These are phyloP conservation scores for Hypsizygus marmoreus DNA, from an alignment of 768 basidiomycete species.

Conservation along the genomic window DNA sequence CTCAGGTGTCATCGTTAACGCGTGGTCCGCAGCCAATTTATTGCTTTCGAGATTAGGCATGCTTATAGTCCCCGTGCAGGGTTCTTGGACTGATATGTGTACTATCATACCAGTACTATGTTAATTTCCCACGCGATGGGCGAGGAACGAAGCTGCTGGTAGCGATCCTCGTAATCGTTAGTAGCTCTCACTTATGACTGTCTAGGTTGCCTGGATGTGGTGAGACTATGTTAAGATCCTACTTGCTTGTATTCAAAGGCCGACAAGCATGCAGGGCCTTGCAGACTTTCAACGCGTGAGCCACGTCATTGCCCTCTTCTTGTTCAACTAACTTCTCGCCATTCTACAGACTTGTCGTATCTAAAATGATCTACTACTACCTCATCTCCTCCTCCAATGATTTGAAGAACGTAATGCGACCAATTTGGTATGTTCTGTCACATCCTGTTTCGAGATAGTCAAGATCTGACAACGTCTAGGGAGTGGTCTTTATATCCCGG, in stretches of 20 bases:
- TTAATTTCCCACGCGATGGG: slow-evolving; percentile 1
- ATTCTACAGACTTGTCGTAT: background rate
- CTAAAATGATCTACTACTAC: slow-evolving; percentile 7
- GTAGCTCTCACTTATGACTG: no score
- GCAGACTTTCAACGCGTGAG: slow-evolving; percentile 7
- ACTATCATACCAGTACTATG: slow-evolving; percentile 3
- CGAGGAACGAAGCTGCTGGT: background rate
- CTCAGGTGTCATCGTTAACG: slow-evolving; percentile 1
- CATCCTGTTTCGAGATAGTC: background rate
- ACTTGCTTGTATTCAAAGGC: background rate
- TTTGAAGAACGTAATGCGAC: background rate
- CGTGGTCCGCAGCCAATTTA: background rate
- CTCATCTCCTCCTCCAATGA: background rate
- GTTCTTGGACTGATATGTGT: slow-evolving; percentile 3
- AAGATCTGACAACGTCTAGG: background rate
- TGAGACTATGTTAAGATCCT: background rate
- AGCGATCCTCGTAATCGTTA: no score
- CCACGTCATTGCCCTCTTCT: background rate
- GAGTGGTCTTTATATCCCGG: slow-evolving; percentile 7
- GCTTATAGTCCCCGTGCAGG: background rate
- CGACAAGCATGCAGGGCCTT: background rate
- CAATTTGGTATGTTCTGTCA: background rate
- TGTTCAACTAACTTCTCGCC: background rate
- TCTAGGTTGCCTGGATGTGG: slow-evolving; percentile 3
- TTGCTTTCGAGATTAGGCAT: background rate